Evolutionary conservation across 805 yeast species (phyloP), one percentile per base, ranked within the genome.

Genomic region (Naumovozyma dairenensis): DNA sequence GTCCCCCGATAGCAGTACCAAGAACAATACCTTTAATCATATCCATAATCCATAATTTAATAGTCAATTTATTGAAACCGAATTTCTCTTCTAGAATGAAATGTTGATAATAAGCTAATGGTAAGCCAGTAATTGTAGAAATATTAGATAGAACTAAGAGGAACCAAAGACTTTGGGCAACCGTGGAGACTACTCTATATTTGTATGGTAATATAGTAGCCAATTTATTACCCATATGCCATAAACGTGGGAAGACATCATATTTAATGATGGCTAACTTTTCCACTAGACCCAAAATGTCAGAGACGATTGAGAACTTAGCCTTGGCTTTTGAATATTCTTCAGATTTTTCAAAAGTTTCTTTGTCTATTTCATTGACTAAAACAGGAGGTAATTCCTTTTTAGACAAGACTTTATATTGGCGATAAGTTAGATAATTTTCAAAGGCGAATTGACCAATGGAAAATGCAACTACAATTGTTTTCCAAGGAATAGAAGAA

Each of bases 51-150:
- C 93, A 92, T 32, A 85, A 64, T 32, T 65, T 61, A 13, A 68
- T 40, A 3, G 96, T 89, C 45, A 74, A 68, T 60, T 92, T 92
- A 65, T 92, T 92, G 65, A 92, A 92, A 1, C 98, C 98, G 50
- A 69, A 89, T 59, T 74, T 74, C 56, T 89, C 95, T 61, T 92
- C 98, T 46, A 92, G 67, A 12, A 86, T 87, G 63, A 92, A 92
- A 48, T 80, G 80, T 37, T 71, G 65, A 60, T 86, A 87, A 55
- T 80, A 77, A 7, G 77, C 66, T 16, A 77, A 52, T 3, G 98
- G 98, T 35, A 81, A 55, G 3, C 72, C 65, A 20, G 75, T 38
- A 2, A 84, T 32, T 2, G 77, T 63, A 6, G 77, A 64, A 29
- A 77, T 39, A 16, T 65, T 34, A 21, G 74, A 62, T 48, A 73